Percentiles rank a stretch among this genome's conserved stretches.
Conservation (phyloP, 176 grass and related monocot genomes). For the Ensete ventricosum region DNA sequence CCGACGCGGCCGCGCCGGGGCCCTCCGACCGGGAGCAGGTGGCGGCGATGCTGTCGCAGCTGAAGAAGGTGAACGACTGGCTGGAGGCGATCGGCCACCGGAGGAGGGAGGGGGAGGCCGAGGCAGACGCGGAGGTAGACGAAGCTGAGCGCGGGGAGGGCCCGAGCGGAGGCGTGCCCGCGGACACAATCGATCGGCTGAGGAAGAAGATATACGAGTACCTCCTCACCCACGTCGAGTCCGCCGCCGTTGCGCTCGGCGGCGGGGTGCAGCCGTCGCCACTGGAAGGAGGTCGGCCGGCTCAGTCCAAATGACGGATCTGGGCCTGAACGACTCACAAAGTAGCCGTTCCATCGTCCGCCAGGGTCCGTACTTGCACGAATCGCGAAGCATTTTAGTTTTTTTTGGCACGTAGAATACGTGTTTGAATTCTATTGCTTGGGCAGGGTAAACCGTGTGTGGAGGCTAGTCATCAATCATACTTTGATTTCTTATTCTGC, state of each 20-base stretch:
- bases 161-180: slow-evolving; percentile 18
- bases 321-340: neutral
- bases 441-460: too few species aligned
- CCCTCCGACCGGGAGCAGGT: slow-evolving; percentile 51
- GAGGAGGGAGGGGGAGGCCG: slow-evolving; percentile 12
- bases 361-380: too few species aligned
- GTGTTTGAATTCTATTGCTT: too few species aligned
- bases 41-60: slow-evolving; percentile 43
- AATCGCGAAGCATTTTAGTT: too few species aligned
- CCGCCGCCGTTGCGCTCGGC: slow-evolving; percentile 42
- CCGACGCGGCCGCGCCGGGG: slow-evolving; percentile 29
- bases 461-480: too few species aligned
- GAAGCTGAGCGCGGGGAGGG: neutral
- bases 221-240: slow-evolving; percentile 50
- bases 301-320: slow-evolving; percentile 10
- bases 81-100: slow-evolving; percentile 11
- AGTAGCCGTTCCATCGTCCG: too few species aligned
- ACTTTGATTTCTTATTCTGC: too few species aligned
- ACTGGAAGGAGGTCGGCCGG: neutral
- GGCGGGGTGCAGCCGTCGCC: slow-evolving; percentile 13
- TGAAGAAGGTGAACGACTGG: slow-evolving; percentile 58
- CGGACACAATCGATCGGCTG: slow-evolving; percentile 25
- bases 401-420: too few species aligned
- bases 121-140: slow-evolving; percentile 9
- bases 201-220: slow-evolving; percentile 56